Percentiles rank a stretch among this genome's conserved stretches.
These are phyloP conservation scores for Wickerhamomyces queroliae DNA, from an alignment of 805 yeast species.

Conservation along the genomic window DNA sequence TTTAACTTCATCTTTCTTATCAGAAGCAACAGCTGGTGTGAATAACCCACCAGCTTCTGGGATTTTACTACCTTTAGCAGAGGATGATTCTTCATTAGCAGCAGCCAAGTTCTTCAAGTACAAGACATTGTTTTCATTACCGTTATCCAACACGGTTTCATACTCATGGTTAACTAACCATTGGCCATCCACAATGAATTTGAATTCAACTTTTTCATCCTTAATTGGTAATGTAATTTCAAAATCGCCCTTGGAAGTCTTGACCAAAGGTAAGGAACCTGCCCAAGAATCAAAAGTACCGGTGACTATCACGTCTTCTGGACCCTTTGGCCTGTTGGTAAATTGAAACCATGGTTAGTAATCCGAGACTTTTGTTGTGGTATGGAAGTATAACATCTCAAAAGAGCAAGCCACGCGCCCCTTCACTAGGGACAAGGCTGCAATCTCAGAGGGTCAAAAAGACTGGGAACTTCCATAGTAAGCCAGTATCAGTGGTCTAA, in stretches of 20 bases:
- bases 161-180: slow-evolving; percentile 44
- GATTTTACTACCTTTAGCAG: slow-evolving; percentile 18
- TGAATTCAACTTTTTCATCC: slow-evolving; percentile 37
- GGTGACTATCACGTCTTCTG: slow-evolving; percentile 54
- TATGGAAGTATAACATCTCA: no score
- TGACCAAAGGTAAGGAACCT: slow-evolving; percentile 52
- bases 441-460: background rate
- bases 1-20: slow-evolving; percentile 19
- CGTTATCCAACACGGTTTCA: slow-evolving; percentile 37
- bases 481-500: background rate
- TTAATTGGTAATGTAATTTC: slow-evolving; percentile 52
- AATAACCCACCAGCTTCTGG: slow-evolving; percentile 45
- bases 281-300: slow-evolving; percentile 71
- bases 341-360: background rate
- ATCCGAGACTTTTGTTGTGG: background rate
- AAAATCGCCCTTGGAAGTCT: slow-evolving; percentile 56
- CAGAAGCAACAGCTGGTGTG: slow-evolving; percentile 5
- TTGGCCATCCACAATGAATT: slow-evolving; percentile 65
- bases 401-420: background rate
- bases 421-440: background rate
- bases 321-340: slow-evolving; percentile 42
- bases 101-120: slow-evolving; percentile 17
- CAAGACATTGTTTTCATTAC: slow-evolving; percentile 32
- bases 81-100: slow-evolving; percentile 3
- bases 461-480: background rate